Conservation (phyloP, 768 basidiomycete genomes). For the Tricholoma hemisulphureum region DNA sequence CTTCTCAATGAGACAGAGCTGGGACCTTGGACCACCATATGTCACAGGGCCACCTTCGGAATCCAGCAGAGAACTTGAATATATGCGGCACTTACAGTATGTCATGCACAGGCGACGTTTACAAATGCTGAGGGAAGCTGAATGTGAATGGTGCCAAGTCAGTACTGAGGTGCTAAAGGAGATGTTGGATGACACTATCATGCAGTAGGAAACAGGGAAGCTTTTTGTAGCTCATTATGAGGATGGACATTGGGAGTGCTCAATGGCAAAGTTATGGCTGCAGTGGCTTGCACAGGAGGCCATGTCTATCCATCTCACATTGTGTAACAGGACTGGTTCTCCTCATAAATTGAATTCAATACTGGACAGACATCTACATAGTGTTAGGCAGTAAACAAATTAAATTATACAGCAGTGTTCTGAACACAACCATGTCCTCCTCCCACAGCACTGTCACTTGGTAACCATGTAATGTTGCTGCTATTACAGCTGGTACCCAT, state of each 20-base stretch:
- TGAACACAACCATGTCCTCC: neutral
- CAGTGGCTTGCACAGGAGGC: constrained; percentile 1
- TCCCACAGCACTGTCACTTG: neutral
- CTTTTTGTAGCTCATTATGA: neutral
- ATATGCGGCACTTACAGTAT: neutral
- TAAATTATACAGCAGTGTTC: neutral
- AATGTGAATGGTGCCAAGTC: neutral
- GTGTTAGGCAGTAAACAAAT: neutral
- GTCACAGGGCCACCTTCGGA: neutral
- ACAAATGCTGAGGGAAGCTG: constrained; percentile 3
- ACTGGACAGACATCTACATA: neutral
- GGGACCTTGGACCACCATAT: constrained; percentile 1
- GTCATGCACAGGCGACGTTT: constrained; percentile 2
- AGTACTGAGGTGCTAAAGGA: neutral
- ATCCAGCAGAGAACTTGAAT: neutral
- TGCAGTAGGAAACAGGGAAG: neutral
- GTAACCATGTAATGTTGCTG: neutral
- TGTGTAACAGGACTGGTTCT: neutral
- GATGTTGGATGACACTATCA: constrained; percentile 1
- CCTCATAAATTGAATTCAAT: neutral
- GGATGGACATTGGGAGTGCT: neutral
- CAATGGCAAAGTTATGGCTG: constrained; percentile 3
- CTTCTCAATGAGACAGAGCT: constrained; percentile 2
- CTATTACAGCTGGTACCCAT: constrained; percentile 1
- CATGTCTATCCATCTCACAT: neutral